Percentiles rank a stretch among this genome's conserved stretches.
Evolutionary conservation across 257 asterid genomes (phyloP).

Genomic region (Primulina huaijiensis): DNA sequence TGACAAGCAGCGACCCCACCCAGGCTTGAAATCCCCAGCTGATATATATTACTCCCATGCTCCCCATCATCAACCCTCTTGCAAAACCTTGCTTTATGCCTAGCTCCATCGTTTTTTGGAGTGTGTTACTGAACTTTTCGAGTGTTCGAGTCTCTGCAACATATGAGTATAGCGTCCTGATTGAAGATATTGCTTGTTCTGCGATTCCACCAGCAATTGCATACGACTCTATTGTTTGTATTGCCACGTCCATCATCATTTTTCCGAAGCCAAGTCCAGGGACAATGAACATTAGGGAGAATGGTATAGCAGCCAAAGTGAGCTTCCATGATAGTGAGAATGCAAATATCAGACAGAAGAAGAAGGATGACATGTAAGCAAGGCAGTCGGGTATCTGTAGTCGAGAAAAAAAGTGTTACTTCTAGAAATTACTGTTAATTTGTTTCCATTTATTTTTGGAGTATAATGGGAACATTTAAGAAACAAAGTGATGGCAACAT

Average conservation of each 20-base stretch:
- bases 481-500: not conserved
- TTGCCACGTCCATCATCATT: conserved; percentile 66
- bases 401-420: conserved; percentile 1
- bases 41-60: conserved; percentile 69
- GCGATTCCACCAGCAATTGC: conserved; percentile 71
- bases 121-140: conserved; percentile 58
- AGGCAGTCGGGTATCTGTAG: conserved; percentile 74
- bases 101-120: conserved; percentile 60
- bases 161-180: conserved; percentile 62
- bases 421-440: not conserved
- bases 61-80: conserved; percentile 77
- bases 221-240: conserved; percentile 61
- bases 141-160: conserved; percentile 63
- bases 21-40: conserved; percentile 91
- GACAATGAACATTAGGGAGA: conserved; percentile 65
- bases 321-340: conserved; percentile 73
- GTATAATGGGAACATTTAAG: not conserved
- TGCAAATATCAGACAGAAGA: conserved; percentile 68
- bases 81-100: conserved; percentile 78
- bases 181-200: conserved; percentile 74
- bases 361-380: conserved; percentile 76
- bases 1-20: conserved; percentile 68
- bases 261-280: conserved; percentile 83
- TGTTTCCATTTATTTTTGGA: too few relatives aligned
- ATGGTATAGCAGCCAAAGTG: conserved; percentile 68